Base-by-base conservation (phyloP, 352 stramenopile genomes). In the Globisporangium recalcitrans region DNA sequence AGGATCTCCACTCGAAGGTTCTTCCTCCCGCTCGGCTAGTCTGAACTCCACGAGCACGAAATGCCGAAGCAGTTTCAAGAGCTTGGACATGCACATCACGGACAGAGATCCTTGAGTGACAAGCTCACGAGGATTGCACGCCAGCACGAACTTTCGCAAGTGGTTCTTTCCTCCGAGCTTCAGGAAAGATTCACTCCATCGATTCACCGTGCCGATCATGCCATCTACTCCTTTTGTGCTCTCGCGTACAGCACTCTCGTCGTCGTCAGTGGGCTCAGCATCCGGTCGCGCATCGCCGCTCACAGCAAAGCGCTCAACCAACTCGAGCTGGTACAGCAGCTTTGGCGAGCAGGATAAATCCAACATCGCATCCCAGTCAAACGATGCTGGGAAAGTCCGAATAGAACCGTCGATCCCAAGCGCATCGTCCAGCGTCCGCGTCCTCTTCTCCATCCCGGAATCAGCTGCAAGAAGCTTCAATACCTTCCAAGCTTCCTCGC, bases 401-500 rank as follows among this genome's bases (percentile, higher is more conserved):
- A 90, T 85, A 1, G 80, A 85, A 8, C 85, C 82, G 66, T 93
- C 84, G 31, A 92, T 90, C 14, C 71, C 78, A 26, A 93, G 65
- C 34, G 75, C 59, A 38, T 71, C 68, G 48, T 90, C 87, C 19
- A 95, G 63, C 19, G 79, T 87, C 22, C 82, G 82, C 49, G 76
- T 87, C 11, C 72, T 77, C 60, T 88, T 91, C 64, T 90, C 83
- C 75, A 92, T 89, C 24, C 67, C 42, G 8, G 74, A 65, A 63
- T 91, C 75, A 21, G 77, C 78, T 31, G 75, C 72, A 13, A 95
- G 63, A 31, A 92, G 64, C 52, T 88, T 93, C 14, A 95, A 51
- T 21, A 93, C 67, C 58, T 90, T 90, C 78, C 78, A 90, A 10
- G 78, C 80, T 70, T 90, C 85, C 64, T 91, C 85, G 51, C 74